phyloP scores from a whole-genome alignment of 2,329 filamentous ascomycete genomes.

The Pyrenophora graminea region DNA sequence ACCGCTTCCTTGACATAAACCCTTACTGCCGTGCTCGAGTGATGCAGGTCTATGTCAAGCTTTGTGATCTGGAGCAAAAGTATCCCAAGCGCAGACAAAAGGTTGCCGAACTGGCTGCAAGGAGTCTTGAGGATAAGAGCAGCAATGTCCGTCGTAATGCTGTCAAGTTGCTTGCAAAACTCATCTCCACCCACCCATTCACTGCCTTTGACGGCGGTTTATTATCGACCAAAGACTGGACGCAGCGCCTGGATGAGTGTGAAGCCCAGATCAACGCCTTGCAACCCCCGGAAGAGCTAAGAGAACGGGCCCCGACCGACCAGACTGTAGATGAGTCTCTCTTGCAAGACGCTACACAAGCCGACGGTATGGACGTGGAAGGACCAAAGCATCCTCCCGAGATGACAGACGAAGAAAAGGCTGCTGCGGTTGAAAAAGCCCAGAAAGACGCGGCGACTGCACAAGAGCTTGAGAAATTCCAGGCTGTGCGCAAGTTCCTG shows the following conservation, averaged over 20 bases:
- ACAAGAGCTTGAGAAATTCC: constrained; percentile 84
- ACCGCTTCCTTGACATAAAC: constrained; percentile 94
- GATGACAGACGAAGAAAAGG: constrained; percentile 80
- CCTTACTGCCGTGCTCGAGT: constrained; percentile 91
- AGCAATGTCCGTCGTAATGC: constrained; percentile 95
- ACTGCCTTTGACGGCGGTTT: constrained; percentile 66
- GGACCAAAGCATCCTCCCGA: constrained; percentile 59
- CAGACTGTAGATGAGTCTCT: constrained; percentile 75
- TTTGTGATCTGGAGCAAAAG: constrained; percentile 88
- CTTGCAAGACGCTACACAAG: constrained; percentile 84
- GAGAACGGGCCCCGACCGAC: constrained; percentile 66
- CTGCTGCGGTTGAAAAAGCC: constrained; percentile 74
- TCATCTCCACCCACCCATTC: constrained; percentile 95
- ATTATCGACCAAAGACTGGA: constrained; percentile 84
- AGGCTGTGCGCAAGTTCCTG: constrained; percentile 87
- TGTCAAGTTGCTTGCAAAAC: constrained; percentile 83
- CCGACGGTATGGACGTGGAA: constrained; percentile 55
- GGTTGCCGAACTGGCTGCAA: constrained; percentile 82
- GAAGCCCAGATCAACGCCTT: constrained; percentile 80
- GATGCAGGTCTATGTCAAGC: constrained; percentile 88
- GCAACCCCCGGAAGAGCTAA: constrained; percentile 77
- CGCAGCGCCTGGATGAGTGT: constrained; percentile 76
- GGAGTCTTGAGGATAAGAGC: constrained; percentile 95
- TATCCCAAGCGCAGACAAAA: constrained; percentile 89
- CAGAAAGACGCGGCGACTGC: constrained; percentile 86